Conservation (phyloP, 345 rosid genomes). For the Hibiscus tridactylites region DNA sequence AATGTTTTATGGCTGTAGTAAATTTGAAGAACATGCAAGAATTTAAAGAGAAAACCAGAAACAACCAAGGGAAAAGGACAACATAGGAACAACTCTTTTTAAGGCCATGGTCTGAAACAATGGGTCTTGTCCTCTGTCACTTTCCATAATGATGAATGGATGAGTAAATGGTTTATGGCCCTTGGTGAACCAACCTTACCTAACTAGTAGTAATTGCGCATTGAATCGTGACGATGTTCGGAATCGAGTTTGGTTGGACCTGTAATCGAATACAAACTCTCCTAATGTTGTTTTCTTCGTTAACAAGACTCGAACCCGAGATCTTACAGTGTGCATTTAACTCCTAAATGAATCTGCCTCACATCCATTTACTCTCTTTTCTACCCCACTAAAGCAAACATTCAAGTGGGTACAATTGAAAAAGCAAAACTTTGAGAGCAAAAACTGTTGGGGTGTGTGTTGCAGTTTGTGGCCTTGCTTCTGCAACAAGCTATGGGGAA, state of each 20-base stretch:
- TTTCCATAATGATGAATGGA: not conserved
- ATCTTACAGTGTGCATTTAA: slow-evolving; percentile 22
- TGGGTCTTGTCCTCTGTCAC: not conserved
- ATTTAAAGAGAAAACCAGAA: not conserved
- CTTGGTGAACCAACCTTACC: slow-evolving; percentile 11
- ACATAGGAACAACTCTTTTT: not conserved
- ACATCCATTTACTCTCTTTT: not conserved
- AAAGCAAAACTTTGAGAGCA: slow-evolving; percentile 9
- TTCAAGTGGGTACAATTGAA: slow-evolving; percentile 9
- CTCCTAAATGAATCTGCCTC: slow-evolving; percentile 4
- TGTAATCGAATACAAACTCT: too few relatives aligned
- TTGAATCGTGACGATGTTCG: not conserved
- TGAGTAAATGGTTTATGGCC: slow-evolving; percentile 14
- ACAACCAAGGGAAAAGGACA: not conserved
- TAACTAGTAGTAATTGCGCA: not conserved
- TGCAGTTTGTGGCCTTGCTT: not conserved
- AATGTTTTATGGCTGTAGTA: not conserved
- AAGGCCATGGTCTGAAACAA: not conserved
- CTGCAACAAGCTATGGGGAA: not conserved
- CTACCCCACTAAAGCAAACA: slow-evolving; percentile 11
- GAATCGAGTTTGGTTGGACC: too few relatives aligned
- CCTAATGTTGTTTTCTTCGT: too few relatives aligned
- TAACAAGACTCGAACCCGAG: not conserved
- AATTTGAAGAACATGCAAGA: not conserved
- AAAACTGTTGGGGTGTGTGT: slow-evolving; percentile 12